phyloP scores from a whole-genome alignment of 805 yeast genomes.

The Pichia cabralensis region DNA sequence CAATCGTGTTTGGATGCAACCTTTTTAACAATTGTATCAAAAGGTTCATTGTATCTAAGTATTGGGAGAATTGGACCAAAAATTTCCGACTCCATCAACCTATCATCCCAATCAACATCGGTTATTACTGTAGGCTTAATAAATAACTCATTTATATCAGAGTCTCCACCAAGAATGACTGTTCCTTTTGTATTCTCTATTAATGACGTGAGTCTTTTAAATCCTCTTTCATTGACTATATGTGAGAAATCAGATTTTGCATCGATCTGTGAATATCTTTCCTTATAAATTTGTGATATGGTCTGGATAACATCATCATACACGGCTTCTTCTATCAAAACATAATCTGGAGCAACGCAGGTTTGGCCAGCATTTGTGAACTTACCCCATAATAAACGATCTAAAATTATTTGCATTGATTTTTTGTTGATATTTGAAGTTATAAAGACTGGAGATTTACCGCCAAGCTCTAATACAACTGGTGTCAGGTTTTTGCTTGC shows the following conservation, averaged over 20 bases:
- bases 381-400: slow-evolving; percentile 69
- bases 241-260: slow-evolving; percentile 42
- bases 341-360: slow-evolving; percentile 83
- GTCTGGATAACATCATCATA: slow-evolving; percentile 29
- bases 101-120: slow-evolving; percentile 54
- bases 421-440: slow-evolving; percentile 25
- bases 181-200: slow-evolving; percentile 43
- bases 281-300: slow-evolving; percentile 26
- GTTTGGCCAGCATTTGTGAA: slow-evolving; percentile 82
- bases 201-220: slow-evolving; percentile 32
- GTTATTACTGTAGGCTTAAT: slow-evolving; percentile 69
- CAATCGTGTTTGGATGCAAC: slow-evolving; percentile 48
- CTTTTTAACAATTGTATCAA: slow-evolving; percentile 34
- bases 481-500: slow-evolving; percentile 88
- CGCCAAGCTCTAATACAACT: slow-evolving; percentile 75
- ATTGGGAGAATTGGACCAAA: slow-evolving; percentile 86
- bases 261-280: slow-evolving; percentile 26
- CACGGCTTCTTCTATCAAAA: slow-evolving; percentile 51
- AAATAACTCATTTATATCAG: slow-evolving; percentile 30
- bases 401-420: slow-evolving; percentile 32
- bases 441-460: slow-evolving; percentile 79
- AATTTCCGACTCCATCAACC: slow-evolving; percentile 64
- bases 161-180: slow-evolving; percentile 41
- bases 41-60: slow-evolving; percentile 31
- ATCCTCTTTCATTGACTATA: slow-evolving; percentile 47